Base-by-base conservation (phyloP, 805 yeast genomes). In the Metschnikowia shivogae region DNA sequence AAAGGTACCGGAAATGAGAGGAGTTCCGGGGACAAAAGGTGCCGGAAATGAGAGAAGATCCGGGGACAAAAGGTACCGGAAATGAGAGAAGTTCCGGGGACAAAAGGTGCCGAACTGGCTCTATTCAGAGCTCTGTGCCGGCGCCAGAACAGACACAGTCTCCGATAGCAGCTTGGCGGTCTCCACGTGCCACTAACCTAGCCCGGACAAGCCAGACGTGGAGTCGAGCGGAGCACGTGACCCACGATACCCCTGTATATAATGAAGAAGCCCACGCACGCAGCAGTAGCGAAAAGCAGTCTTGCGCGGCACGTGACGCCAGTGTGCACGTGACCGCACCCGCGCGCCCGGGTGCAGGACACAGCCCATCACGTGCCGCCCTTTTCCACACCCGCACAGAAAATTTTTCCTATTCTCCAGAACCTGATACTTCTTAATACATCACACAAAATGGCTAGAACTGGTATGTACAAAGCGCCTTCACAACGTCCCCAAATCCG, bases 401-500 rank as follows among this genome's bases (percentile, higher is more conserved):
- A 39, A 39, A 39, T 22, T 39, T 39, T 39, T 39, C 40, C 36
- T 39, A 24, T 32, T 39, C 36, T 8, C 19, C 3, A 5, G 22
- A 20, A 3, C 39, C 43, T 42, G 30, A 38, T 39, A 45, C 33
- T 31, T 36, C 29, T 31, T 35, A 35, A 39, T 39, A 34, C 36
- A 40, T 39, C 43, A 57, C 49, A 50, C 54, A 58, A 72, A 72
- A 80, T 80, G 84, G 83, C 80, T 76, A 78, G 73, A 70, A 76
- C 83, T 66, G 84, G 84, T 78, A 78, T 73, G 84, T 78, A 46
- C 41, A 38, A 38, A 44, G 37, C 22, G 35, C 24, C 34, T 8
- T 22, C 11, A 34, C 33, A 19, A 33, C 27, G 32, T 17, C 39
- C 30, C n/a, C 39, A 8, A 14, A 22, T 22, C 26, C 26, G 26